phyloP scores from a whole-genome alignment of 768 basidiomycete species.

The Kwoniella mangroviensis region DNA sequence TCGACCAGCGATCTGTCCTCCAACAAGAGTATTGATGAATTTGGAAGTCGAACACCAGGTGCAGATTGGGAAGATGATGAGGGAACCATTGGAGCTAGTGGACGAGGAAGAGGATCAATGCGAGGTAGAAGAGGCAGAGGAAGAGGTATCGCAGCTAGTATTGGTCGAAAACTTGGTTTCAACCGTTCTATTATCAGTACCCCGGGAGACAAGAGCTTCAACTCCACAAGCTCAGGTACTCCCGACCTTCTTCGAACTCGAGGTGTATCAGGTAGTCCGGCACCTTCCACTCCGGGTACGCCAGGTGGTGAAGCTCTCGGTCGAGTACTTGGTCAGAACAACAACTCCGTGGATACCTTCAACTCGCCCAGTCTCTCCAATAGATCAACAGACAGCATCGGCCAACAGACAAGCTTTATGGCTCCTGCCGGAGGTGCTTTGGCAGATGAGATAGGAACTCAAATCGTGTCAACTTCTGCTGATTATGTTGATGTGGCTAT shows the following conservation, averaged over 20 bases:
- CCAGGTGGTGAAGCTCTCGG: constrained; percentile 24
- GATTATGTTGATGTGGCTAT: constrained; percentile 36
- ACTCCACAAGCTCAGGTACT: constrained; percentile 42
- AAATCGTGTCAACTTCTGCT: constrained; percentile 20
- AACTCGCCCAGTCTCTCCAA: constrained; percentile 10
- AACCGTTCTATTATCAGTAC: constrained; percentile 33
- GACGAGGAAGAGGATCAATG: constrained; percentile 41
- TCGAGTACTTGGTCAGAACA: constrained; percentile 15
- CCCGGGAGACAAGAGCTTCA: constrained; percentile 45
- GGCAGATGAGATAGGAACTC: constrained; percentile 47
- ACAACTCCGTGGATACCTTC: constrained; percentile 22
- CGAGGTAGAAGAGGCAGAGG: constrained; percentile 49
- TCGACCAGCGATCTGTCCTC: constrained; percentile 11
- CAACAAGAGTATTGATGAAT: constrained; percentile 30
- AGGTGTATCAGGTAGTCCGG: constrained; percentile 19
- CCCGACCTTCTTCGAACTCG: constrained; percentile 48
- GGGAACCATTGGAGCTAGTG: constrained; percentile 26
- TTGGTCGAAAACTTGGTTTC: constrained; percentile 48
- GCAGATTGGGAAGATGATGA: constrained; percentile 44
- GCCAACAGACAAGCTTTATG: constrained; percentile 26
- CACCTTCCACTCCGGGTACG: constrained; percentile 19
- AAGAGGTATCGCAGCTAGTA: constrained; percentile 46
- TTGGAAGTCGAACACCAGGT: constrained; percentile 32
- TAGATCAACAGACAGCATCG: constrained; percentile 19
- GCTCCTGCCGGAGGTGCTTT: constrained; percentile 36